Conservation (phyloP, 768 basidiomycete genomes). For the Podaxis sp. region DNA sequence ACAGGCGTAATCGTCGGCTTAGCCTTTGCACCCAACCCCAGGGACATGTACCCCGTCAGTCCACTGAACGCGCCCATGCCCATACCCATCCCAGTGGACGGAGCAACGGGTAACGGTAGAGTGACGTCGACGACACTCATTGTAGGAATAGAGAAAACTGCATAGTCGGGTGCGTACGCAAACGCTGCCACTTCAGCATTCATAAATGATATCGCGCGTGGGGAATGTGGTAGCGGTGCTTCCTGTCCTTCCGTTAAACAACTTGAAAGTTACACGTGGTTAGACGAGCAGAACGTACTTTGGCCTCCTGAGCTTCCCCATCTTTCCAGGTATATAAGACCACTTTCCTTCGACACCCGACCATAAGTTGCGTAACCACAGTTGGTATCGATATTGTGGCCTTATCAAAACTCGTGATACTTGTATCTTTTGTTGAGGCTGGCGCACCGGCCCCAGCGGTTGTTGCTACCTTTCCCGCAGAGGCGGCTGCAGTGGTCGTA, state of each 20-base stretch:
- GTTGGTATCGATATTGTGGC: conserved; percentile 53
- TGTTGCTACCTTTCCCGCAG: not conserved
- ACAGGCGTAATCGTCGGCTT: conserved; percentile 63
- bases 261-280: not conserved
- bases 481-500: not conserved
- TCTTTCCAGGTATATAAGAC: conserved; percentile 88
- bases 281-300: conserved; percentile 42
- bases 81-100: conserved; percentile 34
- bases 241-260: conserved; percentile 52
- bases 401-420: not conserved
- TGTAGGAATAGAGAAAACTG: conserved; percentile 64
- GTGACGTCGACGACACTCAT: conserved; percentile 58
- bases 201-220: conserved; percentile 81
- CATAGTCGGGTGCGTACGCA: conserved; percentile 80
- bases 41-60: conserved; percentile 81
- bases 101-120: conserved; percentile 45
- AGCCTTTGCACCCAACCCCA: conserved; percentile 73
- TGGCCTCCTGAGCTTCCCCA: conserved; percentile 71
- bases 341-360: conserved; percentile 85
- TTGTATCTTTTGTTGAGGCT: not conserved
- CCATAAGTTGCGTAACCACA: conserved; percentile 71
- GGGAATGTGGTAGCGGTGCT: conserved; percentile 80
- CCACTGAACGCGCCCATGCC: conserved; percentile 80
- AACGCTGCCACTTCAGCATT: conserved; percentile 62
- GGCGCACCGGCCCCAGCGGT: not conserved